phyloP scores from a whole-genome alignment of 2,329 filamentous ascomycete genomes.

The Fusarium drepaniforme region DNA sequence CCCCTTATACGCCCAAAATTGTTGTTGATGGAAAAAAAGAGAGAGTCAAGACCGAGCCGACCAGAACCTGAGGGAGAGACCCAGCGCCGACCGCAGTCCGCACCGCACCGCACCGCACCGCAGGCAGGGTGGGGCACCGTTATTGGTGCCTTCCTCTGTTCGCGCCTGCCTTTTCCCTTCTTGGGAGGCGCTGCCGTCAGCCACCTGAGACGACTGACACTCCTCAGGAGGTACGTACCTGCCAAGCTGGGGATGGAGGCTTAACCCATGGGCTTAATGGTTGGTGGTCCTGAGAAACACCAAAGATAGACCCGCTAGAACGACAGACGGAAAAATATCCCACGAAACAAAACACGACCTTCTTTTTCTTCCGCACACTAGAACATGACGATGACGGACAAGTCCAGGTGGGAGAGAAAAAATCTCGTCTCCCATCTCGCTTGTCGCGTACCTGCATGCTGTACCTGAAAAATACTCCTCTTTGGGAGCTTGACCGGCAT shows the following conservation, averaged over 20 bases:
- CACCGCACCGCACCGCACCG: neutral
- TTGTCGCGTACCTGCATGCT: constrained; percentile 19
- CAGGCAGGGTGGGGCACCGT: constrained; percentile 4
- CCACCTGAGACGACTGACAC: constrained; percentile 38
- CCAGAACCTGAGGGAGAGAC: constrained; percentile 11
- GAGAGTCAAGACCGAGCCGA: neutral
- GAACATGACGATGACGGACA: constrained; percentile 7
- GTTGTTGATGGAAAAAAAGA: constrained; percentile 39
- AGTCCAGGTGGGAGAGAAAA: neutral
- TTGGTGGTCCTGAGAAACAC: constrained; percentile 20
- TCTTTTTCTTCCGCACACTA: constrained; percentile 2
- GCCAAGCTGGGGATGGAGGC: neutral
- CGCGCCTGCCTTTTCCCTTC: neutral
- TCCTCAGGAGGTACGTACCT: neutral
- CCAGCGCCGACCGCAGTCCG: neutral
- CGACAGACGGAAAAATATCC: constrained; percentile 33
- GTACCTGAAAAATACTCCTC: constrained; percentile 32
- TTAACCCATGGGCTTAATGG: neutral
- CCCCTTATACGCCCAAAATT: constrained; percentile 16
- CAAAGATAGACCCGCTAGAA: constrained; percentile 24
- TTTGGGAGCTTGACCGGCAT: constrained; percentile 21
- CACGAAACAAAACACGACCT: constrained; percentile 34
- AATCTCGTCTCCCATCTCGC: constrained; percentile 9
- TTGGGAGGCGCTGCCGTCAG: constrained; percentile 1
- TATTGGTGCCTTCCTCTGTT: neutral